Conservation (phyloP, 2,329 filamentous ascomycete species). For the Arachnopeziza araneosa region DNA sequence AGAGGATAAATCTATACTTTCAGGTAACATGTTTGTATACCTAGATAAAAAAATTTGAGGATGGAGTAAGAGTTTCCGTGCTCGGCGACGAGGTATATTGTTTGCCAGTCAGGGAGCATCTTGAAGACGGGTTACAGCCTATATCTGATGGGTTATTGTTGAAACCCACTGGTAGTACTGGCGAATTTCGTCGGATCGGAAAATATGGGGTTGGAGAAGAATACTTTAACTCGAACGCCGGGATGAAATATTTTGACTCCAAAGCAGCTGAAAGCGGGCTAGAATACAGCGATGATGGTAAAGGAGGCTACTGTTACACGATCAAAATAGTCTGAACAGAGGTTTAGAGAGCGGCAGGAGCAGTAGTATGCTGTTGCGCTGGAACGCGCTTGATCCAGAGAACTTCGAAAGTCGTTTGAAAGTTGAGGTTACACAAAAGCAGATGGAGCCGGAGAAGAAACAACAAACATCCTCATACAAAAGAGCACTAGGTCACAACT, state of each 20-base stretch:
- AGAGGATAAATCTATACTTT: not conserved
- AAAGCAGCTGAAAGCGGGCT: not conserved
- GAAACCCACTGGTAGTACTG: not conserved
- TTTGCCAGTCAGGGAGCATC: not conserved
- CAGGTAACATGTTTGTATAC: not conserved
- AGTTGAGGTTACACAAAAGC: too few species aligned
- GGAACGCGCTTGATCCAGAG: too few species aligned
- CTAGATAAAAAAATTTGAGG: not conserved
- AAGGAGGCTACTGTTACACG: not conserved
- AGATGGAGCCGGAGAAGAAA: too few species aligned
- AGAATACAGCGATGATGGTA: not conserved
- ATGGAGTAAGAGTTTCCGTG: not conserved
- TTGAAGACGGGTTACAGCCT: not conserved
- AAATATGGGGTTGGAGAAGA: not conserved
- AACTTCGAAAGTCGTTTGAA: too few species aligned
- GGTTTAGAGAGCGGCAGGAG: not conserved
- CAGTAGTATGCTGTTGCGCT: too few species aligned
- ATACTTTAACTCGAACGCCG: not conserved
- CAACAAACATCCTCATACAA: too few species aligned
- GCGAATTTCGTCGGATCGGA: not conserved
- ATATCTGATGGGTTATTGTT: not conserved
- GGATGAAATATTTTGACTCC: not conserved
- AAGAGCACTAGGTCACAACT: too few species aligned
- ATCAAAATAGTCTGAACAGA: not conserved
- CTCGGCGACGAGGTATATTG: not conserved